Evolutionary conservation across 2,329 filamentous ascomycete genomes (phyloP).

Genomic region (Helotiales sp.): DNA sequence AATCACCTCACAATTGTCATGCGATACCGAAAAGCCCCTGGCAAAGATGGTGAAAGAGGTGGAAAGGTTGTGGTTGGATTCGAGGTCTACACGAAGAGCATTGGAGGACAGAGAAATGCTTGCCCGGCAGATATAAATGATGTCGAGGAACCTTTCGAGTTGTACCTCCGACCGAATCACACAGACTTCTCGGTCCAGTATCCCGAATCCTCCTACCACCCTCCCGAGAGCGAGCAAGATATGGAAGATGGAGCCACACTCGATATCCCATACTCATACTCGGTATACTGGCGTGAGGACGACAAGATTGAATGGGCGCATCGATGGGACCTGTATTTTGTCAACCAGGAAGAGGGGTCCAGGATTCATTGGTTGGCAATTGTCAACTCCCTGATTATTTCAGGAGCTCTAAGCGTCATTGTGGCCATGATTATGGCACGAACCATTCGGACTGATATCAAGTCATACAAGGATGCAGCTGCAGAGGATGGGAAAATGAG

Average conservation of each 20-base stretch:
- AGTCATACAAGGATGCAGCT: conserved; percentile 68
- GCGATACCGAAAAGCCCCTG: conserved; percentile 74
- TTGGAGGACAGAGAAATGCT: conserved; percentile 62
- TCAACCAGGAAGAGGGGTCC: conserved; percentile 80
- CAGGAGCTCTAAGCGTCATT: conserved; percentile 75
- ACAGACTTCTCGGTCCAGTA: conserved; percentile 59
- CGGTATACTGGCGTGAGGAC: conserved; percentile 87
- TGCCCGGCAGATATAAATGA: conserved; percentile 70
- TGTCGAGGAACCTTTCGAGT: conserved; percentile 67
- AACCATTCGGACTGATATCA: conserved; percentile 80
- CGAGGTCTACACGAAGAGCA: conserved; percentile 87
- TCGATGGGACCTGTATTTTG: conserved; percentile 89
- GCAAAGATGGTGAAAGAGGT: conserved; percentile 69
- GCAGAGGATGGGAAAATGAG: conserved; percentile 70
- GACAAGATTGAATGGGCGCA: conserved; percentile 79
- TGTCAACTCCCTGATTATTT: conserved; percentile 84
- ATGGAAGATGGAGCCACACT: conserved; percentile 68
- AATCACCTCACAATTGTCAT: conserved; percentile 89
- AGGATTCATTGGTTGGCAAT: conserved; percentile 89
- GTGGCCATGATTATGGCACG: conserved; percentile 81
- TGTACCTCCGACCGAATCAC: conserved; percentile 68
- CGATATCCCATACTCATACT: conserved; percentile 84
- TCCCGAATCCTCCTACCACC: conserved; percentile 63
- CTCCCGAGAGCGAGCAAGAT: conserved; percentile 57
- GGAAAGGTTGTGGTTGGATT: conserved; percentile 86